A percentile compares a stretch with the other conserved stretches of the same genome.
phyloP scores from a whole-genome alignment of 2,329 filamentous ascomycete genomes.

The Botryosphaeria dothidea region DNA sequence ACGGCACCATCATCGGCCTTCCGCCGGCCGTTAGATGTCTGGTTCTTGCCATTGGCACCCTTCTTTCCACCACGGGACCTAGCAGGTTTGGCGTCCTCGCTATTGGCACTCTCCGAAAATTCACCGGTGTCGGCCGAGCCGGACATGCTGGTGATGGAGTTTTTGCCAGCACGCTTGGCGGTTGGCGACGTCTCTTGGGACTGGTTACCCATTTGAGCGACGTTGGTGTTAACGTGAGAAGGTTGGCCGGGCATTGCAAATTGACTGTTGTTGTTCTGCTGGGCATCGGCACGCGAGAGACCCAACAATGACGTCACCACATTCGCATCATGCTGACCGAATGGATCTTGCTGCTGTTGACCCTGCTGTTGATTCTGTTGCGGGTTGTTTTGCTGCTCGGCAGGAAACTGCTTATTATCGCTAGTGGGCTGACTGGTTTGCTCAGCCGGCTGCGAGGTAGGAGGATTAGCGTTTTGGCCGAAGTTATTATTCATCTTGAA shows the following conservation, averaged over 20 bases:
- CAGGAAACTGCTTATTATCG: slow-evolving; percentile 39
- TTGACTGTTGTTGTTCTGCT: slow-evolving; percentile 50
- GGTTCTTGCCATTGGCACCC: slow-evolving; percentile 36
- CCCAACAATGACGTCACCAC: slow-evolving; percentile 19
- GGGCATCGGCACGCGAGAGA: slow-evolving; percentile 18
- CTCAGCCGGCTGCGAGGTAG: slow-evolving; percentile 47
- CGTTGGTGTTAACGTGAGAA: slow-evolving; percentile 37
- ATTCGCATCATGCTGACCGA: slow-evolving; percentile 84
- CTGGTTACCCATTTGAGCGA: slow-evolving; percentile 47
- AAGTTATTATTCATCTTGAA: slow-evolving; percentile 58
- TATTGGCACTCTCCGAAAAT: slow-evolving; percentile 71
- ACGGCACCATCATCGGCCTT: slow-evolving; percentile 73
- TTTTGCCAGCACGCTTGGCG: slow-evolving; percentile 43
- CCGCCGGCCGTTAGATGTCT: slow-evolving; percentile 53
- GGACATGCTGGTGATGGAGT: slow-evolving; percentile 61
- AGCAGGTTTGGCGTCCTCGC: slow-evolving; percentile 62
- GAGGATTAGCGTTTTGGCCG: slow-evolving; percentile 37
- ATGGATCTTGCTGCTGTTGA: slow-evolving; percentile 58
- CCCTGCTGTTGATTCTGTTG: slow-evolving; percentile 42
- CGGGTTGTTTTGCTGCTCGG: slow-evolving; percentile 43
- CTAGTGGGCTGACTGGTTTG: slow-evolving; percentile 51
- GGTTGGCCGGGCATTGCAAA: slow-evolving; percentile 47
- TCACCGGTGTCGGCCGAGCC: slow-evolving; percentile 59
- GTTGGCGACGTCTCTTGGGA: slow-evolving; percentile 51
- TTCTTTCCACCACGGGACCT: slow-evolving; percentile 45